Evolutionary conservation across 1,284 basidiomycete genomes (phyloP).

Genomic region (Singerocomus inundabilis): DNA sequence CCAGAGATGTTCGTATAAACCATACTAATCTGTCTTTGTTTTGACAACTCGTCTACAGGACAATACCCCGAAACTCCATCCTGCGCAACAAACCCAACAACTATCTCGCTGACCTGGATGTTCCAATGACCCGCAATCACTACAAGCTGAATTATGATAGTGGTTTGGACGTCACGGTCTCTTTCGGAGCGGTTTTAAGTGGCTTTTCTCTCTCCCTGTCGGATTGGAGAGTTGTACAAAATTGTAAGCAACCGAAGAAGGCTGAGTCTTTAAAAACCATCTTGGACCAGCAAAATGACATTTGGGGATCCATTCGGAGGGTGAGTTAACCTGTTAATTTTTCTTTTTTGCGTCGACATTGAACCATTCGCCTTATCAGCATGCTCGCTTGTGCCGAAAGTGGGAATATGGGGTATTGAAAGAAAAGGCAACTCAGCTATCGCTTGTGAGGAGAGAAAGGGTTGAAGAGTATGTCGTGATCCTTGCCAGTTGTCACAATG

Average conservation of each 20-base stretch:
- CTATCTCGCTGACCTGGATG: not conserved
- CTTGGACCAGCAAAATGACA: not conserved
- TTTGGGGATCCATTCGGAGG: not conserved
- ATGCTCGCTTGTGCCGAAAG: slow-evolving; percentile 1
- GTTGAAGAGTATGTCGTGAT: slow-evolving; percentile 5
- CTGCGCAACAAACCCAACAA: too few relatives aligned
- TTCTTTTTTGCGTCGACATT: not conserved
- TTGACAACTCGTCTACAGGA: slow-evolving; percentile 7
- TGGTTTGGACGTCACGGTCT: not conserved
- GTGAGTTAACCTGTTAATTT: not conserved
- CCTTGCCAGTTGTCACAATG: not conserved
- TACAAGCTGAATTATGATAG: not conserved
- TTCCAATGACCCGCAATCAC: not conserved
- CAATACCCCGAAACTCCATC: not conserved
- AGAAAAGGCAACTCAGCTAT: slow-evolving; percentile 1
- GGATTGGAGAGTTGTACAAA: slow-evolving; percentile 5
- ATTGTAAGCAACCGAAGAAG: not conserved
- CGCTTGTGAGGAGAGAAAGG: slow-evolving; percentile 6
- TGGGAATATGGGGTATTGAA: slow-evolving; percentile 6
- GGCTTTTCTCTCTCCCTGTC: not conserved
- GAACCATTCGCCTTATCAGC: not conserved
- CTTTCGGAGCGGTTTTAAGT: accelerated
- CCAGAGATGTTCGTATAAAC: slow-evolving; percentile 12
- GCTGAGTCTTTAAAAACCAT: not conserved
- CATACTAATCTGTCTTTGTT: too few relatives aligned